Base-by-base conservation (phyloP, 208 protist species). In the Acanthamoeba royreba region DNA sequence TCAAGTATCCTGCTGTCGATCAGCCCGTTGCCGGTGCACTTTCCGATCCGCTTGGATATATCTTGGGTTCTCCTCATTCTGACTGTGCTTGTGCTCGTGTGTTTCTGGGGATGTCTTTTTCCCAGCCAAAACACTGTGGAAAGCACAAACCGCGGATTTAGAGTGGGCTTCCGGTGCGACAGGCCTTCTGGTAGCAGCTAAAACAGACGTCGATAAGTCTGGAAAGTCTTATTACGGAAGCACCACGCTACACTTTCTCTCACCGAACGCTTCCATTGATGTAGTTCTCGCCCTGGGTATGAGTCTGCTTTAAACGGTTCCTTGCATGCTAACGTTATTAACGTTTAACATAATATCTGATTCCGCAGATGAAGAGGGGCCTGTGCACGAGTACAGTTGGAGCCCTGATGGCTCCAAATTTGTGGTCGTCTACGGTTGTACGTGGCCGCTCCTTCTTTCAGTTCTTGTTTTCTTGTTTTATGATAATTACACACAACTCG, bases 191-290 rank as follows among this genome's bases (percentile, higher is more conserved):
- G 35, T 95, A 8, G 55, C 63, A 28, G 85, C 94, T 28, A 53
- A 91, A 0, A 96, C 95, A 1, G 91, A 95, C 13, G 79, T 93
- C 0, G 94, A 96, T 58, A 52, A 85, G 46, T 85, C 94, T 4
- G 95, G 95, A 28, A 95, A 95, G 58, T 95, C 90, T 2, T 96
- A 96, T 47, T 96, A 96, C 53, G 95, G 95, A 53, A 81, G 93
- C 42, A 96, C 94, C 4, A 52, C 69, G 33, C 74, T 96, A 11
- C 90, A 95, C 58, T 95, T 91, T 45, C 28, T 96, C 1, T 55
- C 43, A 31, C 47, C 55, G 17, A 79, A 94, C 31, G 53, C 43
- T 4, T 49, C 31, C 11, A 45, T 25, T 33, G 69, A 79, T 17
- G 85, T 47, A 42, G 38, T 79, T 1, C 45, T 53, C 9, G 86